Evolutionary conservation across 2,329 filamentous ascomycete species (phyloP).

Genomic region (Grosmannia serpens): DNA sequence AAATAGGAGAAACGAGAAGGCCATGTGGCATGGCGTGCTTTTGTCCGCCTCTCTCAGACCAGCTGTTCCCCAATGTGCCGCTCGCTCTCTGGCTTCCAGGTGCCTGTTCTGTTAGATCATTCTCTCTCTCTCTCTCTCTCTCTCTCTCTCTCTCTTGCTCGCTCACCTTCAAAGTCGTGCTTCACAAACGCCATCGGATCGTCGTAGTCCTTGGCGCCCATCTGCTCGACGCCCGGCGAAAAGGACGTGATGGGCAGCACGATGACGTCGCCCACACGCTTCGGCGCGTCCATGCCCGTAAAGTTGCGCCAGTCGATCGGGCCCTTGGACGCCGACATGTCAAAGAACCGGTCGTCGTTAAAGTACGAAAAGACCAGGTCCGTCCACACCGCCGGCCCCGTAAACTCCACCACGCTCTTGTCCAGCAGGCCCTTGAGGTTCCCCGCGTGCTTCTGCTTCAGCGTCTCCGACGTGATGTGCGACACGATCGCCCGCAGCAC

Average conservation of each 20-base stretch:
- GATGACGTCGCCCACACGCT: slow-evolving; percentile 86
- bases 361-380: slow-evolving; percentile 87
- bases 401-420: slow-evolving; percentile 82
- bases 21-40: no score
- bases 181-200: slow-evolving; percentile 97
- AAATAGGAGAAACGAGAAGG: not conserved
- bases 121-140: not conserved
- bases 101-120: slow-evolving; percentile 34
- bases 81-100: slow-evolving; percentile 64
- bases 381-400: slow-evolving; percentile 89
- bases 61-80: slow-evolving; percentile 51
- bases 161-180: slow-evolving; percentile 85
- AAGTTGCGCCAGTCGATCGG: slow-evolving; percentile 82
- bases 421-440: slow-evolving; percentile 47
- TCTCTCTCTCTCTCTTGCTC: not conserved
- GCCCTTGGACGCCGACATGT: slow-evolving; percentile 57
- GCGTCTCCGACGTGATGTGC: slow-evolving; percentile 71
- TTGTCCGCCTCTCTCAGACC: slow-evolving; percentile 9
- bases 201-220: slow-evolving; percentile 79
- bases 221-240: slow-evolving; percentile 86
- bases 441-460: slow-evolving; percentile 59
- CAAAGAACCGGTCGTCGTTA: slow-evolving; percentile 82
- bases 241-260: slow-evolving; percentile 95
- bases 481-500: slow-evolving; percentile 79
- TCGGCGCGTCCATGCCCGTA: slow-evolving; percentile 70